Evolutionary conservation across 2,329 filamentous ascomycete species (phyloP).

Genomic region (Lasiodiplodia theobromae): DNA sequence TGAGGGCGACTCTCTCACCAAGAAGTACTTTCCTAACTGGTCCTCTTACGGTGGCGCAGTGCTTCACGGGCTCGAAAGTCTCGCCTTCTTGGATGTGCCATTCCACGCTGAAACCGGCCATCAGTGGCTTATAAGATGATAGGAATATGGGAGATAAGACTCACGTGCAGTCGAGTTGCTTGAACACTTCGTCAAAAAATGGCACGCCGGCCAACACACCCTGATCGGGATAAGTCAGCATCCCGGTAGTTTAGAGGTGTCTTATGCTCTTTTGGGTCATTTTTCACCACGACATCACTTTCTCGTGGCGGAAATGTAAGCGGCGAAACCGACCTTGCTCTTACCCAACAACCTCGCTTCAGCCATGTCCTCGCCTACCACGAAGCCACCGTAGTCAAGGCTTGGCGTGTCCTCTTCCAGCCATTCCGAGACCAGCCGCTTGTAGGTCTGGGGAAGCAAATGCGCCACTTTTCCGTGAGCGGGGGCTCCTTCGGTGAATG

Average conservation of each 20-base stretch:
- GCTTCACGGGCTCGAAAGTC: constrained; percentile 67
- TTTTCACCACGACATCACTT: background rate
- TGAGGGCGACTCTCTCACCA: constrained; percentile 92
- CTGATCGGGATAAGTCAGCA: constrained; percentile 38
- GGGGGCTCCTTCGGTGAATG: constrained; percentile 59
- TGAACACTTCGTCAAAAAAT: constrained; percentile 94
- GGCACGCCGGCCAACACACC: constrained; percentile 90
- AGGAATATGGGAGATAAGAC: constrained; percentile 38
- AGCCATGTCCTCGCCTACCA: constrained; percentile 74
- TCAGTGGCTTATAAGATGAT: background rate
- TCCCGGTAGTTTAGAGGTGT: background rate
- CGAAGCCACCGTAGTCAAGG: constrained; percentile 96
- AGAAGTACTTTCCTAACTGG: constrained; percentile 84
- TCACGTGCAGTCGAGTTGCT: constrained; percentile 81
- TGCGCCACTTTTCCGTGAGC: constrained; percentile 68
- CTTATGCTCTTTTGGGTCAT: constrained; percentile 7
- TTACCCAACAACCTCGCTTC: constrained; percentile 64
- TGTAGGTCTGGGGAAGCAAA: constrained; percentile 86
- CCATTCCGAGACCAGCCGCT: constrained; percentile 80
- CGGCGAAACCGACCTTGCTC: constrained; percentile 52
- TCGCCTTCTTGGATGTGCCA: constrained; percentile 85
- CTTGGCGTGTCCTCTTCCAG: constrained; percentile 95
- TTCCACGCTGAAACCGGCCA: constrained; percentile 64
- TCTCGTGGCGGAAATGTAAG: constrained; percentile 5
- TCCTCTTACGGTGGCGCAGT: constrained; percentile 82